Evolutionary conservation across 257 asterid genomes (phyloP).

Genomic region (Ophiorrhiza pumila): DNA sequence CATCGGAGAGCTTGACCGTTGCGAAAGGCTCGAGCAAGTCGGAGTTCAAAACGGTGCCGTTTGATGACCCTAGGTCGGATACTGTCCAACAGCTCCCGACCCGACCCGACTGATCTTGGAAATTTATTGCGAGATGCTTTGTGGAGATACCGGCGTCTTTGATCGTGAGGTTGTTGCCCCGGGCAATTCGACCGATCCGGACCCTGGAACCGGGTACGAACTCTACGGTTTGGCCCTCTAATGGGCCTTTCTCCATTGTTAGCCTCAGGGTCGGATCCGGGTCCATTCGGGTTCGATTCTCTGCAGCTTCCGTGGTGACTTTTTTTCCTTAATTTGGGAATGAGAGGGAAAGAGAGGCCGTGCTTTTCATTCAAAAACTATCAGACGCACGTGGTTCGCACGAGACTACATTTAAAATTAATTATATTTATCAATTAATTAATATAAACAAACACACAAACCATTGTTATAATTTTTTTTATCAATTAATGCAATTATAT

Average conservation of each 20-base stretch:
- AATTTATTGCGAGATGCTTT: slow-evolving; percentile 51
- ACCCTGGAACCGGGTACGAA: slow-evolving; percentile 42
- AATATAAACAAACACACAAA: no score
- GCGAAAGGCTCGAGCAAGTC: slow-evolving; percentile 27
- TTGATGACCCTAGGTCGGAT: slow-evolving; percentile 65
- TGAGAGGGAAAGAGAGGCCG: not conserved
- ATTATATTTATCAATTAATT: no score
- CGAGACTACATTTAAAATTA: no score
- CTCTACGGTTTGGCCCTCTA: slow-evolving; percentile 38
- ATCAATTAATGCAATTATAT: no score
- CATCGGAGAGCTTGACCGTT: slow-evolving; percentile 36
- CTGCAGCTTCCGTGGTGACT: no score
- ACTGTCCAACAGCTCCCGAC: slow-evolving; percentile 41
- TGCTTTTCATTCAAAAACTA: not conserved
- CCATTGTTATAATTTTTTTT: no score
- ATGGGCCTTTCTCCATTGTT: slow-evolving; percentile 56
- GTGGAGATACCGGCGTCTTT: slow-evolving; percentile 78
- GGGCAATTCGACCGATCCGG: slow-evolving; percentile 58
- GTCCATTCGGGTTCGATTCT: slow-evolving; percentile 10
- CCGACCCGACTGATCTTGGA: slow-evolving; percentile 15
- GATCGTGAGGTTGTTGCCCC: slow-evolving; percentile 62
- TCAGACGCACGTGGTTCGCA: no score
- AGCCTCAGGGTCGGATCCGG: slow-evolving; percentile 40
- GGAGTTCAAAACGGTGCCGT: slow-evolving; percentile 65
- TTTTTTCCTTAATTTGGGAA: not conserved